Evolutionary conservation across 345 rosid species (phyloP).

Genomic region (Lepidium aucheri): DNA sequence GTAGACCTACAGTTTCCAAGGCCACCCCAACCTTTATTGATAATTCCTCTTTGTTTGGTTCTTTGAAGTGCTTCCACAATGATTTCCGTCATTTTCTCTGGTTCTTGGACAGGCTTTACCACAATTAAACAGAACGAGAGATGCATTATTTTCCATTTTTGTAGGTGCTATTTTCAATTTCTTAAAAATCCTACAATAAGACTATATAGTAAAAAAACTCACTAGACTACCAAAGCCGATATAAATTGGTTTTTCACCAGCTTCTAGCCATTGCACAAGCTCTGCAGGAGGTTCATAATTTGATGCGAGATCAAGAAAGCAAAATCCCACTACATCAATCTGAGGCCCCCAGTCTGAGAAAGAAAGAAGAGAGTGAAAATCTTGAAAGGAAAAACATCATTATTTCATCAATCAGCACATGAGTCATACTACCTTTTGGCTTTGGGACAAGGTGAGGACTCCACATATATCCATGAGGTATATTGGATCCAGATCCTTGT

Average conservation of each 20-base stretch:
- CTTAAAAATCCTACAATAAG: background rate
- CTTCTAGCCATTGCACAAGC: conserved; percentile 82
- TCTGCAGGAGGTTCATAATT: conserved; percentile 92
- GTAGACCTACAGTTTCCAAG: conserved; percentile 70
- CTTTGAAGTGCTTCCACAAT: conserved; percentile 66
- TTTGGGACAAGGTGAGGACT: conserved; percentile 98
- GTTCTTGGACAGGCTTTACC: conserved; percentile 81
- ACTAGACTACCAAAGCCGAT: conserved; percentile 99
- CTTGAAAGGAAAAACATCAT: background rate
- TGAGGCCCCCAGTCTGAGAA: conserved; percentile 96
- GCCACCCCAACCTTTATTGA: conserved; percentile 99
- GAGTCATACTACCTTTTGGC: conserved; percentile 70
- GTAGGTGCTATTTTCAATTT: background rate
- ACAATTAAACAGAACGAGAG: conserved; percentile 5
- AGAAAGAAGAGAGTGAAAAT: background rate
- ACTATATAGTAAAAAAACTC: conserved; percentile 34
- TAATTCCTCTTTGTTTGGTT: conserved; percentile 92
- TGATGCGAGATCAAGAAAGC: conserved; percentile 97
- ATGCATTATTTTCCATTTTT: background rate
- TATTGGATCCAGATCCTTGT: conserved; percentile 74
- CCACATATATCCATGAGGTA: conserved; percentile 99
- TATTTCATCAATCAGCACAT: background rate
- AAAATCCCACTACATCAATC: conserved; percentile 94
- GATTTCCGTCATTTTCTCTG: conserved; percentile 76
- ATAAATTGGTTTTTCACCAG: conserved; percentile 87